Conservation (phyloP, 2,329 filamentous ascomycete species). For the Arthrocladium fulminans region DNA sequence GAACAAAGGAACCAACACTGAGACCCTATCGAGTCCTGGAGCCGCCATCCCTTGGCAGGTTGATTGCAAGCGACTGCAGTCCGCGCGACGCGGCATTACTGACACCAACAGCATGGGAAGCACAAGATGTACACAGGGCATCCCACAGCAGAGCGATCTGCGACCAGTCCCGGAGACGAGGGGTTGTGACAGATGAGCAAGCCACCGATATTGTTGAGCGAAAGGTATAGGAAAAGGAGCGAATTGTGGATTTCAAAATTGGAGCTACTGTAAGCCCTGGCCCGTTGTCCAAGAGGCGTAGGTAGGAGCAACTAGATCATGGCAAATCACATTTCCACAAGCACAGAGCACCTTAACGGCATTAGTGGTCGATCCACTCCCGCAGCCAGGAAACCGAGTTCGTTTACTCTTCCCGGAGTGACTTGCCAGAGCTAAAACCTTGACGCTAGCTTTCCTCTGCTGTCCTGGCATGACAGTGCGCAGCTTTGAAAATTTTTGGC, state of each 20-base stretch:
- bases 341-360: too few relatives aligned
- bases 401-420: too few relatives aligned
- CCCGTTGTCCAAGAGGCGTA: too few relatives aligned
- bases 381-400: too few relatives aligned
- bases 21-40: constrained; percentile 35
- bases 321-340: too few relatives aligned
- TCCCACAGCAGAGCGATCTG: constrained; percentile 30
- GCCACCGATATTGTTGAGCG: constrained; percentile 17
- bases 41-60: constrained; percentile 31
- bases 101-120: constrained; percentile 32
- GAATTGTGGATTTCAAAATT: neutral
- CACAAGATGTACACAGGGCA: constrained; percentile 32
- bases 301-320: too few relatives aligned
- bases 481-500: too few relatives aligned
- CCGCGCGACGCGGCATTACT: constrained; percentile 22
- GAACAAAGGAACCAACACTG: too few relatives aligned
- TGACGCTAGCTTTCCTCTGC: too few relatives aligned
- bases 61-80: constrained; percentile 33
- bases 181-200: constrained; percentile 22
- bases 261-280: neutral
- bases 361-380: too few relatives aligned
- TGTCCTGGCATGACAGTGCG: too few relatives aligned
- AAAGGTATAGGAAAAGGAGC: constrained; percentile 8
- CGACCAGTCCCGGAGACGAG: constrained; percentile 28
- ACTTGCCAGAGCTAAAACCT: too few relatives aligned